phyloP scores from a whole-genome alignment of 192 early-diverging fungal species.

The Backusella liffmaniae region DNA sequence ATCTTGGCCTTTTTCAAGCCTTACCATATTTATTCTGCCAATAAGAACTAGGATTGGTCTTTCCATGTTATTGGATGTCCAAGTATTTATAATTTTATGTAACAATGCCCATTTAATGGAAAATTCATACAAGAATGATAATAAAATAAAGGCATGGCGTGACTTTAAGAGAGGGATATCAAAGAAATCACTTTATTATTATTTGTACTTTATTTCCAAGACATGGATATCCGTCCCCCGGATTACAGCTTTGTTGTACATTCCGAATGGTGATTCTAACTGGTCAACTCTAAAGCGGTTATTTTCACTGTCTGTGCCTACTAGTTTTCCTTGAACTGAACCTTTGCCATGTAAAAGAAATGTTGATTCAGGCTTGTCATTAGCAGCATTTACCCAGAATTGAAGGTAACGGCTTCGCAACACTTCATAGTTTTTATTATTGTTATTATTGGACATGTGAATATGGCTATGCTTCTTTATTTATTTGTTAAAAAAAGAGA shows the following conservation, averaged over 20 bases:
- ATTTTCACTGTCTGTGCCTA: slow-evolving; percentile 48
- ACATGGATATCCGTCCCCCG: slow-evolving; percentile 47
- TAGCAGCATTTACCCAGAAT: slow-evolving; percentile 47
- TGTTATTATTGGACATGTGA: neutral
- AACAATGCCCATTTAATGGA: neutral
- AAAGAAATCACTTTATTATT: neutral
- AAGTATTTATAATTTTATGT: neutral
- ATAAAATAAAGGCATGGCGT: neutral
- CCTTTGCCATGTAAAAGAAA: slow-evolving; percentile 40
- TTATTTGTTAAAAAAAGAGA: neutral
- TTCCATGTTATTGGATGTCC: neutral
- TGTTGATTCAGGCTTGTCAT: slow-evolving; percentile 25
- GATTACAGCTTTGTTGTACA: slow-evolving; percentile 50
- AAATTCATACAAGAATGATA: neutral
- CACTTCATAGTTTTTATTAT: neutral
- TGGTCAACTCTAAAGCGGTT: slow-evolving; percentile 47
- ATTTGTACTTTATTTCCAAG: slow-evolving; percentile 1
- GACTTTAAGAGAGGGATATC: neutral
- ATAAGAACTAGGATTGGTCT: neutral
- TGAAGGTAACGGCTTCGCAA: slow-evolving; percentile 44
- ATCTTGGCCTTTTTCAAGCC: neutral
- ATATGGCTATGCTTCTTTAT: neutral
- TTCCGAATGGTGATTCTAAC: slow-evolving; percentile 48
- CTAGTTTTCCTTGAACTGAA: slow-evolving; percentile 39
- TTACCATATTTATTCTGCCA: neutral